Base-by-base conservation (phyloP, 805 yeast species). In the Saccharomycopsis capsularis region DNA sequence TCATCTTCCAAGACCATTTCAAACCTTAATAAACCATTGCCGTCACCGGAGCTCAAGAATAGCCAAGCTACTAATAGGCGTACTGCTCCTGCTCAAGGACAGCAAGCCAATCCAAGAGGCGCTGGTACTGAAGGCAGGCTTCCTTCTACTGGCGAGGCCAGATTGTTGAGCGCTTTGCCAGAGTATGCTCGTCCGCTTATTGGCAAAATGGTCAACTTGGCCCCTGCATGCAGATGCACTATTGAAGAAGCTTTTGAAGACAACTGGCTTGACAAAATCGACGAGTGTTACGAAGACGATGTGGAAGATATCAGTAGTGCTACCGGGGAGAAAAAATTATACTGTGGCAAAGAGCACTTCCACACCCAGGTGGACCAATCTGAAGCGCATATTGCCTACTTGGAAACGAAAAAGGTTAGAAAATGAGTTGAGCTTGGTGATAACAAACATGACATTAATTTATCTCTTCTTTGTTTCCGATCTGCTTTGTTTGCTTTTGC, bases 361-460 rank as follows among this genome's bases (percentile, higher is more conserved):
- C 98, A 90, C 63, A 87, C 96, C 1, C 78, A 78, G 56, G 97
- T 90, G 44, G 96, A 89, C 57, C 95, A 86, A 63, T 81, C 87
- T 52, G 95, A 87, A 58, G 98, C 98, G 0, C 98, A 90, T 64
- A 90, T 90, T 67, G 96, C 97, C 9, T 83, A 90, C 51, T 74
- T 90, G 56, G 97, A 90, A 62, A 85, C 81, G 71, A 85, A 81
- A 62, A 90, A 86, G 27, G 41, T 44, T 16, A 42, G 38, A 32
- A 47, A 47, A 32, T 50, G 42, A 44, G 38, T 29, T 9, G 7
- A 13, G 11, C 13, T 29, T 29, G 32, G 32, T 29, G 32, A 29
- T 29, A n/a, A n/a, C n/a, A n/a, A n/a, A n/a, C n/a, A n/a, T n/a
- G n/a, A n/a, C n/a, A n/a, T n/a, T n/a, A n/a, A n/a, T 29, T 9